Evolutionary conservation across 164 flowering plant species (phyloP), one percentile per base, ranked within the genome.

Genomic region (Piper longum): DNA sequence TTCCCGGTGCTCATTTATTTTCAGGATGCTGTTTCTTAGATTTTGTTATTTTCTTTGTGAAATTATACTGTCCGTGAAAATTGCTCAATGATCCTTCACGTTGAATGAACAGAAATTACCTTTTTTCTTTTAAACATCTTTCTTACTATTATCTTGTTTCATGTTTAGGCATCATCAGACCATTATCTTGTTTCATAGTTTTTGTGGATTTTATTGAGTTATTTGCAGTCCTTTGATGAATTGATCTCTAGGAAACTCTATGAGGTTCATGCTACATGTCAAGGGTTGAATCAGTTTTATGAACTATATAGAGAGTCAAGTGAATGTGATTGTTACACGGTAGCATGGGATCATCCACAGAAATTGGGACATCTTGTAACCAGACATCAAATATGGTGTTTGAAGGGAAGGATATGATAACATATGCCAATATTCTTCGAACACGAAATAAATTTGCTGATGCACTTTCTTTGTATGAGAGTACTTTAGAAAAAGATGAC

Each of bases 391-490:
- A 56, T 17, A 85, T 79, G 76, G 83, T 52, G 52, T 81, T 72
- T 72, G 89, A 83, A 69, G 92, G 84, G 62, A 88, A 87, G 70
- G 95, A 95, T 82, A 79, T 81, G 57, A 81, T 95, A 44, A 82
- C 89, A 59, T 91, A 87, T 73, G 97, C 96, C 51, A 89, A 89
- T 68, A 86, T 89, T 76, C 91, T 95, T 54, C 88, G 97, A 4
- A 82, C 86, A 1, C 81, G 99, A 72, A 95, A 89, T 76, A 95
- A 95, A 71, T 95, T 88, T 79, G 84, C 68, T 6, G 99, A 91
- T 68, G 97, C 99, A 43, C 89, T 88, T 67, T 77, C 79, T 17
- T 66, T 89, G 2, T 95, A 95, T 62, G 96, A 87, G 72, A 75
- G 71, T 65, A 62, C 85, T 5, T 43, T 95, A 58, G 93, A 83